Conservation (phyloP, 305 asterid species). For the Fraxinus platypoda region DNA sequence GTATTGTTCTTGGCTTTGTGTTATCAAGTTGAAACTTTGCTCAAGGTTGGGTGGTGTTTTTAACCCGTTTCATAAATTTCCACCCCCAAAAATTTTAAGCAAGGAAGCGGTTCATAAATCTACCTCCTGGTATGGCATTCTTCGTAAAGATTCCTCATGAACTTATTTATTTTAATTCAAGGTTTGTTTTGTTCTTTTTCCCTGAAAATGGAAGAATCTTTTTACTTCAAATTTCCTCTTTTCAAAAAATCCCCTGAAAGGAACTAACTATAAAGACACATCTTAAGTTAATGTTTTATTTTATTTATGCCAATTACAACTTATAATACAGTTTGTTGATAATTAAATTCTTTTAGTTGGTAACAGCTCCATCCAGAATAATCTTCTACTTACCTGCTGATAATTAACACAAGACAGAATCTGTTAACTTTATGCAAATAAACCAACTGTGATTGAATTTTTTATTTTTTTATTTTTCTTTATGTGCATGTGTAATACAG, state of each 20-base stretch:
- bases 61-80: background rate
- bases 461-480: background rate
- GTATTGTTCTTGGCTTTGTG: background rate
- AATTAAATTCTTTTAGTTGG: background rate
- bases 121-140: background rate
- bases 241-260: background rate
- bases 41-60: background rate
- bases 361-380: background rate
- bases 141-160: background rate
- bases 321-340: background rate
- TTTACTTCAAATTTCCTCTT: background rate
- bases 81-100: background rate
- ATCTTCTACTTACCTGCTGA: background rate
- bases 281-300: background rate
- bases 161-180: background rate
- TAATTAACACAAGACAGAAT: background rate
- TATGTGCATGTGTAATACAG: background rate
- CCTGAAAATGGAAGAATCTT: background rate
- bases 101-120: background rate
- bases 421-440: background rate
- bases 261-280: background rate
- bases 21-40: background rate
- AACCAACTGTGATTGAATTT: background rate
- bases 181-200: background rate
- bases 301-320: background rate